These are phyloP conservation scores for Aspergillus felis DNA, from an alignment of 2,329 filamentous ascomycete genomes.

Conservation along the genomic window DNA sequence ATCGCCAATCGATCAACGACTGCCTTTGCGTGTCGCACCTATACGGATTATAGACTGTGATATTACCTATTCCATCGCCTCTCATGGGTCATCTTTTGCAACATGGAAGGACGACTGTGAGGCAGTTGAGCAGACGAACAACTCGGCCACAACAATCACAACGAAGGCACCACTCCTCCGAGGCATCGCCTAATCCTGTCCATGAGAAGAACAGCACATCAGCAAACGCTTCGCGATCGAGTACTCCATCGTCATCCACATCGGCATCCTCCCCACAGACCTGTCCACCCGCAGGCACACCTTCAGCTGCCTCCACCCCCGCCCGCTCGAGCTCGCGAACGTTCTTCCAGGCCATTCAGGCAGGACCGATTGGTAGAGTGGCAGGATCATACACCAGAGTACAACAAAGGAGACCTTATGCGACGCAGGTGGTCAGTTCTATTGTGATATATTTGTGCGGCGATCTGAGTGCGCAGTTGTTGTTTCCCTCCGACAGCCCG, in stretches of 20 bases:
- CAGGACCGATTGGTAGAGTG: conserved; percentile 31
- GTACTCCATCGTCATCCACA: not conserved
- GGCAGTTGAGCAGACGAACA: not conserved
- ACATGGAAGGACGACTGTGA: not conserved
- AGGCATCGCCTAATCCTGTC: not conserved
- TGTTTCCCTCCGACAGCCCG: conserved; percentile 44
- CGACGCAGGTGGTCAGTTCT: conserved; percentile 73
- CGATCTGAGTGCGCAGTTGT: conserved; percentile 72
- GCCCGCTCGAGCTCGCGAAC: conserved; percentile 17
- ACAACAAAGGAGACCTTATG: conserved; percentile 68
- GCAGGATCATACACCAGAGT: conserved; percentile 59
- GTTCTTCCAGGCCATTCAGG: conserved; percentile 28
- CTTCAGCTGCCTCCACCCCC: conserved; percentile 5
- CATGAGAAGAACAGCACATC: not conserved
- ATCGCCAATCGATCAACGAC: not conserved
- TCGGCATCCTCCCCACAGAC: not conserved
- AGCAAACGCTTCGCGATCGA: not conserved
- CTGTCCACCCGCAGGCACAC: not conserved
- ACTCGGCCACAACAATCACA: not conserved
- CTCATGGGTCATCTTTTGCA: not conserved
- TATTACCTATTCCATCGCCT: not conserved
- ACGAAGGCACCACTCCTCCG: not conserved
- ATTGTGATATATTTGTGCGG: conserved; percentile 75
- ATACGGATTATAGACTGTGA: not conserved
- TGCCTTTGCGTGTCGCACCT: not conserved